Base-by-base conservation (phyloP, 441 rosid genomes). In the Raphanus hybrid region DNA sequence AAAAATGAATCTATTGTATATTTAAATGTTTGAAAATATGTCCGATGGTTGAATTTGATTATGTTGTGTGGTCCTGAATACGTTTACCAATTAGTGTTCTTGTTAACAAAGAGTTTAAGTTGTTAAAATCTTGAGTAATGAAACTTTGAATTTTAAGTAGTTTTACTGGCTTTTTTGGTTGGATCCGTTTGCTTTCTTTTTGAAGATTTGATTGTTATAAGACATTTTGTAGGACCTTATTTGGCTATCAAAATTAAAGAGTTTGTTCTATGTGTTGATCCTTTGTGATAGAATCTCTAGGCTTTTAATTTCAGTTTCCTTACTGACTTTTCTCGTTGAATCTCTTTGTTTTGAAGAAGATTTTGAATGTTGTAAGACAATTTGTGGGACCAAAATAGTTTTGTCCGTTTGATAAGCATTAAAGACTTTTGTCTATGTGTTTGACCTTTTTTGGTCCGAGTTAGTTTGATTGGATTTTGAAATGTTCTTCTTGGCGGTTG, bases 211-310 rank as follows among this genome's bases (percentile, higher is more conserved):
- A 70, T 69, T 32, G 74, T 27, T 63, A 69, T 14, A 64, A 69
- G 75, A 69, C 71, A 74, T 43, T 61, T 69, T 74, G 67, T 74
- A 70, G 78, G 82, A 63, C 82, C 78, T 67, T 43, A n/a, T n/a
- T n/a, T n/a, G n/a, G n/a, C n/a, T n/a, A n/a, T n/a, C n/a, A 63
- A 0, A 6, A 55, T 64, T 69, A 15, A 69, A 64, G 75, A 63
- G 64, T 63, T 63, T 69, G 54, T 41, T 74, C 45, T 67, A 63
- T 69, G 78, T 69, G 62, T 57, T 70, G 69, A 45, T 34, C 63
- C 35, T 45, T 67, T 79, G 57, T 64, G 68, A 39, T 69, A 58
- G 26, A 79, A 64, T 64, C 63, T 79, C 63, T 34, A 43, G 69
- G 16, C 16, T 58, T 58, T 71, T 71, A 78, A 78, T 39, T 64